Base-by-base conservation (phyloP, 495 filamentous ascomycete genomes). In the Hyaloscypha variabilis region DNA sequence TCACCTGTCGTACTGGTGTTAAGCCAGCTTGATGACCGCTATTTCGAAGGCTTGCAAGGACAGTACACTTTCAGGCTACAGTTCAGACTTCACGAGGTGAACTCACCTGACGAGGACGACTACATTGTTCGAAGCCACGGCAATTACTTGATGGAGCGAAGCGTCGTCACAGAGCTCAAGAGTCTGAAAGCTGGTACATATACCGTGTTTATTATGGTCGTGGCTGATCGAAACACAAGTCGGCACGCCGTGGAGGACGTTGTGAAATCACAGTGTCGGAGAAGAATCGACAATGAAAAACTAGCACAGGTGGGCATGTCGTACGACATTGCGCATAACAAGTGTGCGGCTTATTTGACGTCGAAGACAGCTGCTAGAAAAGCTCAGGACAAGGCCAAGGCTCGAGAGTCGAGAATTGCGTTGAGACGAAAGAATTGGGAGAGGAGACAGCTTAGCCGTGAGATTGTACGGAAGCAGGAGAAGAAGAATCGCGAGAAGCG, bases 311-410 rank as follows among this genome's bases (percentile, higher is more conserved):
- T 94, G 24, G 93, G 91, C 4, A 82, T 90, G 29, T 87, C 89
- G 5, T 96, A 96, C 63, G 94, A 97, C 71, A 76, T 94, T 11
- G 92, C 93, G 4, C 91, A 96, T 71, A 88, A 87, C 39, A 94
- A 93, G 74, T 64, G 30, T 14, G 53, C 61, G 17, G 23, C 49
- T 0, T 55, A 72, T 28, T 57, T 62, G 57, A 60, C 67, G 55
- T 63, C 60, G 14, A 58, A 50, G 28, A 58, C 62, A 1, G 58
- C 64, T 10, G 50, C 58, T 31, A 55, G 62, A 8, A 67, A 65
- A 39, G 28, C 19, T 2, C 24, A 30, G 2, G 67, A 69, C 17
- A 72, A 69, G 39, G 52, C 52, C 11, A 63, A 67, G 19, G 67
- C 65, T 13, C 53, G 64, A 52, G 67, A 65, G 49, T 52, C 61